Evolutionary conservation across 2,329 filamentous ascomycete species (phyloP).

Genomic region (Alternaria angustiovoidea): DNA sequence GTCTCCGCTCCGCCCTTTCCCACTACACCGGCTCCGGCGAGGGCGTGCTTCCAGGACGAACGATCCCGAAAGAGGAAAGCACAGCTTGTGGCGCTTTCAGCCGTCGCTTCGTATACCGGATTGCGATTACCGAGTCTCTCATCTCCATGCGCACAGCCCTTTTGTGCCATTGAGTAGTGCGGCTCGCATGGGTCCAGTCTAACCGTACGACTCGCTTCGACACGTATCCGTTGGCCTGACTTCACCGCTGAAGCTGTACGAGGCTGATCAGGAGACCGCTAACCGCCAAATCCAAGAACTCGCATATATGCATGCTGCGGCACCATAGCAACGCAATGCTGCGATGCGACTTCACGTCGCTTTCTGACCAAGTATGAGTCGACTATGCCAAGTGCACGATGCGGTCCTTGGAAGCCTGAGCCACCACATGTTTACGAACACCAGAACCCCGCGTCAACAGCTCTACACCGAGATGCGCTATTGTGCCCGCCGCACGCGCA

Average conservation of each 20-base stretch:
- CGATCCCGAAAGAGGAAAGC: conserved; percentile 22
- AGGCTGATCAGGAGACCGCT: conserved; percentile 18
- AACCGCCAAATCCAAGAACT: conserved; percentile 6
- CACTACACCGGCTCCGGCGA: conserved; percentile 9
- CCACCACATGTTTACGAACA: conserved; percentile 10
- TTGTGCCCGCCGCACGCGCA: conserved; percentile 7
- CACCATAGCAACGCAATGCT: conserved; percentile 22
- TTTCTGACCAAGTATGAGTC: conserved; percentile 19
- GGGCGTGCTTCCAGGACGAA: conserved; percentile 19
- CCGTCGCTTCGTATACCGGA: conserved; percentile 27
- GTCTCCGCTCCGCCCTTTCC: conserved; percentile 22
- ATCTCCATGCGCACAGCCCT: conserved; percentile 30
- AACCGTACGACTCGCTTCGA: conserved; percentile 23
- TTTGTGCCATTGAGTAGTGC: conserved; percentile 20
- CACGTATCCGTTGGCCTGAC: conserved; percentile 19
- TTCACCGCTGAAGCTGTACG: conserved; percentile 32
- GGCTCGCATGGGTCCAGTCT: conserved; percentile 15
- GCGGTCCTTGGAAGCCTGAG: conserved; percentile 1
- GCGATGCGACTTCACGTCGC: conserved; percentile 12
- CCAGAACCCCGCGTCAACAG: conserved; percentile 8
- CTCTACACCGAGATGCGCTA: conserved; percentile 3
- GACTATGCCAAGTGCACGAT: conserved; percentile 6
- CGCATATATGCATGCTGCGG: conserved; percentile 17
- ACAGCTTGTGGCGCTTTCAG: conserved; percentile 18
- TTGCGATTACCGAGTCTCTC: conserved; percentile 15